phyloP scores from a whole-genome alignment of 2,329 filamentous ascomycete genomes.

The Trichoderma breve region DNA sequence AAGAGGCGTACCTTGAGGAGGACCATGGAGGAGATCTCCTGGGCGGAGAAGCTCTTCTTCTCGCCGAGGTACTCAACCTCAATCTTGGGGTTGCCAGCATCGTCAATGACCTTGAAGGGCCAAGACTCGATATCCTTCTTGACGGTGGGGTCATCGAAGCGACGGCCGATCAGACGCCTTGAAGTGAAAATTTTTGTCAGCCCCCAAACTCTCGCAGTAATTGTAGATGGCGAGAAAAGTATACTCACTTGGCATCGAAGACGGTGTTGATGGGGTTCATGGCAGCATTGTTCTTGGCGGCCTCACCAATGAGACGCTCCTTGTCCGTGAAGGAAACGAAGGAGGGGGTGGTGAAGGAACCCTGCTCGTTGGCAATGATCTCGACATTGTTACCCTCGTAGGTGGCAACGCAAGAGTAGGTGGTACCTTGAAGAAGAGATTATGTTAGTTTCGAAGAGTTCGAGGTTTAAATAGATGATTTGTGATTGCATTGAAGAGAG shows the following conservation, averaged over 20 bases:
- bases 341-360: slow-evolving; percentile 96
- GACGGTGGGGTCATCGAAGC: slow-evolving; percentile 91
- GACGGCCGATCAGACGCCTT: slow-evolving; percentile 95
- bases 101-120: slow-evolving; percentile 98
- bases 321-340: slow-evolving; percentile 99
- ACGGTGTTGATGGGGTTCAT: slow-evolving; percentile 99
- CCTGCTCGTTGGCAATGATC: slow-evolving; percentile 99
- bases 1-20: slow-evolving; percentile 74
- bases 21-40: slow-evolving; percentile 99
- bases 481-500: background rate
- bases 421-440: slow-evolving; percentile 67
- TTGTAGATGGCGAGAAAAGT: background rate
- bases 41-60: slow-evolving; percentile 93
- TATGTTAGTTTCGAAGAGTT: slow-evolving; percentile 6
- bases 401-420: slow-evolving; percentile 99
- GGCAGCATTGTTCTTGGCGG: slow-evolving; percentile 99
- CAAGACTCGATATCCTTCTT: slow-evolving; percentile 99
- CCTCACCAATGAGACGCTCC: slow-evolving; percentile 98
- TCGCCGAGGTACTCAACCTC: slow-evolving; percentile 94
- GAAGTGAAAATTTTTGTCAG: slow-evolving; percentile 21
- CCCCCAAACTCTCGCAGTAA: background rate
- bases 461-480: background rate
- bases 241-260: slow-evolving; percentile 94
- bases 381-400: slow-evolving; percentile 99
- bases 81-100: slow-evolving; percentile 83